Percentiles rank a stretch among this genome's conserved stretches.
Conservation (phyloP, 225 moss, liverwort and hornwort species). For the Bryoerythrophyllum caledonicum region DNA sequence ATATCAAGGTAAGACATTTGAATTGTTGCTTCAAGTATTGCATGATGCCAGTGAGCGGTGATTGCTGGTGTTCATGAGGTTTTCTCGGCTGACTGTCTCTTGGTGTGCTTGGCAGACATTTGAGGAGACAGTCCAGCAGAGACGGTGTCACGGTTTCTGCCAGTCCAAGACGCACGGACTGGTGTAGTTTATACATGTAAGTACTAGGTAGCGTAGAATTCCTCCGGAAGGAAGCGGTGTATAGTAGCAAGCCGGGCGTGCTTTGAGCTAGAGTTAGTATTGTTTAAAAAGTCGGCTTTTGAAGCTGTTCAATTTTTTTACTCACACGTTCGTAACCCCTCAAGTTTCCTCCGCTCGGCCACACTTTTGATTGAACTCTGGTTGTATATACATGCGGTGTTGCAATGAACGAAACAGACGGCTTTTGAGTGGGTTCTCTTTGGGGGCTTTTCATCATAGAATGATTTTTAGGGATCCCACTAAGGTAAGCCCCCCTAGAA, state of each 20-base stretch:
- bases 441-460: not conserved
- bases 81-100: not conserved
- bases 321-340: not conserved
- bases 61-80: not conserved
- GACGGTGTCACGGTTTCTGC: slow-evolving; percentile 3
- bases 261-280: slow-evolving; percentile 31
- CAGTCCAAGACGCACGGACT: not conserved
- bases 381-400: not conserved
- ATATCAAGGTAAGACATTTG: slow-evolving; percentile 20
- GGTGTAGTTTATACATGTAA: slow-evolving; percentile 23
- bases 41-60: not conserved
- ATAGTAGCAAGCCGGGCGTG: slow-evolving; percentile 24
- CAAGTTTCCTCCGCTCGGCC: slow-evolving; percentile 5
- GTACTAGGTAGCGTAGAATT: slow-evolving; percentile 24
- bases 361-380: not conserved
- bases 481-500: no score
- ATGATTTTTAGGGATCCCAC: not conserved
- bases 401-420: not conserved
- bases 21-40: not conserved
- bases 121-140: slow-evolving; percentile 9
- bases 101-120: slow-evolving; percentile 16
- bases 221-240: slow-evolving; percentile 37
- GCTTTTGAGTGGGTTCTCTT: not conserved
- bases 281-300: slow-evolving; percentile 12
- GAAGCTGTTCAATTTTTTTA: slow-evolving; percentile 15